These are phyloP conservation scores for Saxophila tyrrhenica DNA, from an alignment of 495 filamentous ascomycete species.

Conservation along the genomic window DNA sequence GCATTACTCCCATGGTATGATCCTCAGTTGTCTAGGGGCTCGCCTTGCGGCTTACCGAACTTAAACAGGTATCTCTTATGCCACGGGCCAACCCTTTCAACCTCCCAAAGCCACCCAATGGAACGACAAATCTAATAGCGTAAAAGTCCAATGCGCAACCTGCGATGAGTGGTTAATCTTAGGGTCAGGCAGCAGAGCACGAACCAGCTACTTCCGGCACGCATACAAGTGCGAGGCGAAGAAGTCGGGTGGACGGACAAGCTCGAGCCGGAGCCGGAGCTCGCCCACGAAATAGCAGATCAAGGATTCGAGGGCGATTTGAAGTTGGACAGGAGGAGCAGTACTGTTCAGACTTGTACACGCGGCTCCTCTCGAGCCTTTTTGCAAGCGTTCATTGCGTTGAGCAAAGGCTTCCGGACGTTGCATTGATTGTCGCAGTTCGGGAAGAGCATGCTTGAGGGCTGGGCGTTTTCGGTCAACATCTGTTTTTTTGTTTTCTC, in stretches of 20 bases:
- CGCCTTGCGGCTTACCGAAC: not conserved
- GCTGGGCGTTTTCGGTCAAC: too few species aligned
- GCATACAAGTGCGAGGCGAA: constrained; percentile 4
- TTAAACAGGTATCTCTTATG: not conserved
- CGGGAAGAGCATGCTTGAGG: too few species aligned
- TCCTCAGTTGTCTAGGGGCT: not conserved
- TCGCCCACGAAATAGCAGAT: not conserved
- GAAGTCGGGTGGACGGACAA: not conserved
- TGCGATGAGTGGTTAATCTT: constrained; percentile 6
- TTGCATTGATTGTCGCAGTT: too few species aligned
- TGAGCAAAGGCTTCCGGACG: not conserved
- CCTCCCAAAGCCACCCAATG: not conserved
- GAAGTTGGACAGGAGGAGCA: not conserved
- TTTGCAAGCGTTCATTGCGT: constrained; percentile 7
- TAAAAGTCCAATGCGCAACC: not conserved
- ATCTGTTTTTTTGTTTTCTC: too few species aligned
- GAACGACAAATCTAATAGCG: not conserved
- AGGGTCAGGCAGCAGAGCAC: constrained; percentile 1
- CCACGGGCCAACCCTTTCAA: not conserved
- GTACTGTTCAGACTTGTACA: not conserved
- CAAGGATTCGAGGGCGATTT: not conserved
- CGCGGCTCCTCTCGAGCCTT: constrained; percentile 8
- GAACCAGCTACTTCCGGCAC: constrained; percentile 12
- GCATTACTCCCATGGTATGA: constrained; percentile 12
- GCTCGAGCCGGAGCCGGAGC: not conserved